Evolutionary conservation across 257 asterid genomes (phyloP), one percentile per base, ranked within the genome.

Genomic region (Capsicum baccatum): DNA sequence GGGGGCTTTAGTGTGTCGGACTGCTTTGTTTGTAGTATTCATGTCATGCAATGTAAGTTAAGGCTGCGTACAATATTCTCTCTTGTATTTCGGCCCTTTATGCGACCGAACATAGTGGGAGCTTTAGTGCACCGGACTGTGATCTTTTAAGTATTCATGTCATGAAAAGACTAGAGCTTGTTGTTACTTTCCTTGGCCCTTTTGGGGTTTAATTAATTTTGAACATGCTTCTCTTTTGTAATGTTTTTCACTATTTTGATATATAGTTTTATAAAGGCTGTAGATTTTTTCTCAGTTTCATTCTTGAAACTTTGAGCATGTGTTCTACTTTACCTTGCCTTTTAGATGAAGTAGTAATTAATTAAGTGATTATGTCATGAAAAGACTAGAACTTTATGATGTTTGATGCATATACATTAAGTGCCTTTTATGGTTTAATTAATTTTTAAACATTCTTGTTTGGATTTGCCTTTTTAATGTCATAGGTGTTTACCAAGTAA

Each of bases 401-500:
- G 55, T 60, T 50, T 85, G 50, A 70, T 86, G 73, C 48, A n/a
- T 56, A 48, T 48, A 52, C 55, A 35, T 16, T 48, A 11, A 14
- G 33, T 56, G 37, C 54, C 17, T 83, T 26, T 3, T 7, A 2
- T 42, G 4, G 73, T 48, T 33, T 60, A 35, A 8, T 33, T 48
- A 9, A 33, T 13, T 6, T 33, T 35, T 3, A 11, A 14, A 3
- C 63, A 16, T 57, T 39, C 44, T 44, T 42, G 57, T 71, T 21
- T 48, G 42, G 48, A 50, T 74, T 8, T 39, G 21, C 13, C 21
- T 11, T 68, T 15, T 68, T 68, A 0, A 14, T 39, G 19, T 0
- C 3, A 60, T 88, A 94, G 98, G 98, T 59, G 97, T 94, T 73
- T 94, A 87, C 82, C 92, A 91, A 80, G 97, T 94, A 16, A 89